phyloP scores from a whole-genome alignment of 75 land plant species.

The Picea sitchensis region DNA sequence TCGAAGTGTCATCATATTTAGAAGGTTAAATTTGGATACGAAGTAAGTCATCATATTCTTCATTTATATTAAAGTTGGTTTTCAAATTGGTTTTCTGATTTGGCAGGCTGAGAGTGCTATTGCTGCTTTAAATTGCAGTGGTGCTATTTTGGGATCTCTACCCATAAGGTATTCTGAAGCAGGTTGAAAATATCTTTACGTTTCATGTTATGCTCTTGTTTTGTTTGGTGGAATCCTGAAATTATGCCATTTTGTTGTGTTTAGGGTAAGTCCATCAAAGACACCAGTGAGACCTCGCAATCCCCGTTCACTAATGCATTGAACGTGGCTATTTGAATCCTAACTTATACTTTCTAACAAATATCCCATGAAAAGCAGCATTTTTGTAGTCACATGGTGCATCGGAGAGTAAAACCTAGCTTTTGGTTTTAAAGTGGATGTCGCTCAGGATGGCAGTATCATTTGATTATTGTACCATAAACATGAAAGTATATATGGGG shows the following conservation, averaged over 20 bases:
- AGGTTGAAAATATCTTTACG: neutral
- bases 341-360: neutral
- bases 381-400: slow-evolving; percentile 3
- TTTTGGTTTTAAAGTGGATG: neutral
- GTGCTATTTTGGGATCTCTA: slow-evolving; percentile 50
- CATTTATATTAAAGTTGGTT: no score
- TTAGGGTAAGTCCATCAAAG: slow-evolving; percentile 59
- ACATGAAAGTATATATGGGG: neutral
- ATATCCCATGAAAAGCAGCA: neutral
- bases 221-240: neutral
- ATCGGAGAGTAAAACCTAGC: neutral
- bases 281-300: slow-evolving; percentile 57
- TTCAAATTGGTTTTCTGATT: neutral
- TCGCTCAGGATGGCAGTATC: neutral
- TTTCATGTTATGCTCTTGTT: neutral
- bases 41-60: no score
- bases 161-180: slow-evolving; percentile 33
- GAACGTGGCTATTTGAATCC: neutral
- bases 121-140: slow-evolving; percentile 64
- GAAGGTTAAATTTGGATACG: no score
- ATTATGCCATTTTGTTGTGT: neutral
- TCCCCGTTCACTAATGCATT: slow-evolving; percentile 40
- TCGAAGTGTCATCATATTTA: no score
- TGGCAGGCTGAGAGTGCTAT: slow-evolving; percentile 56
- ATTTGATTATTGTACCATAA: slow-evolving; percentile 2